phyloP scores from a whole-genome alignment of 139 green algal species.

The Penium margaritaceum region DNA sequence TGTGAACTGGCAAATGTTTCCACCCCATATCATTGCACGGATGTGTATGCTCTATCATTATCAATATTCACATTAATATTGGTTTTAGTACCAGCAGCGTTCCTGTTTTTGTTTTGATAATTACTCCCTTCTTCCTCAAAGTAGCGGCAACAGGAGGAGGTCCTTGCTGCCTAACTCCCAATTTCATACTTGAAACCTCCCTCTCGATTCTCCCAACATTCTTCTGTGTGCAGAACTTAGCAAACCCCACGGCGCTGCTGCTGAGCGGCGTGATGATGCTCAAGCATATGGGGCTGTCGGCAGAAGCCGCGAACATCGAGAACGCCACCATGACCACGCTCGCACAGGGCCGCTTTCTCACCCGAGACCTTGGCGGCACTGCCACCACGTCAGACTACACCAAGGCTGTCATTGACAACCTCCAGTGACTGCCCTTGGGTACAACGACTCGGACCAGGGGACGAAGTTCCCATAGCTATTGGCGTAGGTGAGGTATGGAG shows the following conservation, averaged over 20 bases:
- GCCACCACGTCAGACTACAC: constrained; percentile 75
- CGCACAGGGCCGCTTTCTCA: constrained; percentile 78
- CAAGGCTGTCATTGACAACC: constrained; percentile 76
- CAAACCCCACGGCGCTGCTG: constrained; percentile 90
- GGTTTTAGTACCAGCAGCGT: no score
- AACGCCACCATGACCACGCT: constrained; percentile 66
- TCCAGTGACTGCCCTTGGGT: constrained; percentile 47
- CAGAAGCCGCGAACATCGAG: constrained; percentile 65
- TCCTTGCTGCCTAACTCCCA: no score
- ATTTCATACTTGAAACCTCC: neutral
- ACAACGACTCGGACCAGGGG: no score
- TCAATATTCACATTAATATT: no score
- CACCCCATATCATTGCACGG: no score
- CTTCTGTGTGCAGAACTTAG: constrained; percentile 63
- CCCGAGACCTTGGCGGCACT: constrained; percentile 76
- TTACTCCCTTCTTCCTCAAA: no score
- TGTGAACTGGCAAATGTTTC: no score
- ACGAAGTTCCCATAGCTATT: no score
- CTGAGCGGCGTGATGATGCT: constrained; percentile 89
- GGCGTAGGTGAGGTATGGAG: no score
- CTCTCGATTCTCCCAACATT: neutral
- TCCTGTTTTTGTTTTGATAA: no score
- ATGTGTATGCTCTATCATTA: no score
- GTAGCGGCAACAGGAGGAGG: no score
- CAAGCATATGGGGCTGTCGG: constrained; percentile 65